Base-by-base conservation (phyloP, 2,329 filamentous ascomycete species). In the Diaporthe ampelina region DNA sequence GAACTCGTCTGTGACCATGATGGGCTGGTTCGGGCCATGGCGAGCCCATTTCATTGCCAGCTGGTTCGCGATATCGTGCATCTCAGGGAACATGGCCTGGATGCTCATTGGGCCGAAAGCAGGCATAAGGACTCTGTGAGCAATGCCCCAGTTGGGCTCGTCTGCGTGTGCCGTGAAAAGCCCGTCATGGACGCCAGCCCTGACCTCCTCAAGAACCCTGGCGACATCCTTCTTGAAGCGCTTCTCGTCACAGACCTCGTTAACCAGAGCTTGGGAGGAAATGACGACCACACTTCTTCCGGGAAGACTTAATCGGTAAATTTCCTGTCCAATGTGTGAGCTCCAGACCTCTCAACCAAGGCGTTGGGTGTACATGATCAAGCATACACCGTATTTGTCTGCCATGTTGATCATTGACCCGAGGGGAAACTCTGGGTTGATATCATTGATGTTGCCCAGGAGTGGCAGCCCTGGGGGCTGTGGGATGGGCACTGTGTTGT, bases 81-180 rank as follows among this genome's bases (percentile, higher is more conserved):
- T 92, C 78, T 92, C 90, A 75, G 89, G 86, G 76, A 92, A 94
- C 92, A 94, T 94, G 73, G 83, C 84, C 48, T 89, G 87, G 78
- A 95, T 94, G 1, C 89, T 86, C 29, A 94, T 81, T 0, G 93
- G 93, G 0, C 92, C 92, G 80, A 94, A 94, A 3, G 91, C 92
- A 0, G 93, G 92, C 78, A 93, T 88, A 71, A 94, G 83, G 21
- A 92, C 83, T 29, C 91, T 85, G 78, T 94, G 90, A 37, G 93
- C 92, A 76, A 92, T 87, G 35, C 88, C 90, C 92, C 92, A 94
- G 78, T 91, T 91, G 72, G 86, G 84, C 77, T 91, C 89, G 4
- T 87, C 86, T 10, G 70, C 43, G 15, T 61, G 70, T 32, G 75
- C 75, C 0, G 91, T 93, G 79, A 94, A 93, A 17, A 94, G 85